These are phyloP conservation scores for Cryptosporidium tyzzeri DNA, from an alignment of 169 alveolate species.

Conservation along the genomic window DNA sequence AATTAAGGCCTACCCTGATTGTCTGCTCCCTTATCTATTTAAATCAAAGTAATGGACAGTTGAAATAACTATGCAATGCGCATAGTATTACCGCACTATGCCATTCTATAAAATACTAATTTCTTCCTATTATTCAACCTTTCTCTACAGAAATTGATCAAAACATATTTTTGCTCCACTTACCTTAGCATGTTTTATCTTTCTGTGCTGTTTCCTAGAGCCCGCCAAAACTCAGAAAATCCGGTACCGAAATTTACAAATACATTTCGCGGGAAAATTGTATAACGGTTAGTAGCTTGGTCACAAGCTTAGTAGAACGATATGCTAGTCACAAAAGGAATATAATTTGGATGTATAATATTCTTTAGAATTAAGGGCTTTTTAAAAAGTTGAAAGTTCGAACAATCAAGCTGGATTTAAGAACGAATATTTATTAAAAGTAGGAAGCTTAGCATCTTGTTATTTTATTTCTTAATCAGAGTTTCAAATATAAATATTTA, in stretches of 20 bases:
- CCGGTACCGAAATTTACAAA: conserved; percentile 4
- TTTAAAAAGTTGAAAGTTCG: background rate
- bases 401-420: background rate
- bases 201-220: background rate
- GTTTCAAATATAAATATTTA: background rate
- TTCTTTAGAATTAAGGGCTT: background rate
- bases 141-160: background rate
- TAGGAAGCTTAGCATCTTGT: background rate
- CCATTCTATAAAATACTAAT: background rate
- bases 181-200: background rate
- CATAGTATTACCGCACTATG: too few relatives aligned
- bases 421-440: background rate
- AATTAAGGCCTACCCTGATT: background rate
- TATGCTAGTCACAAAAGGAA: background rate
- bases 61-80: background rate
- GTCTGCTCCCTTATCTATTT: background rate
- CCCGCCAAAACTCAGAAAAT: conserved; percentile 1
- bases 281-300: background rate
- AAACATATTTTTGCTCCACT: background rate
- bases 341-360: conserved; percentile 2
- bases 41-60: background rate
- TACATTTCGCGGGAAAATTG: conserved; percentile 1
- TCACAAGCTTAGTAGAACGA: background rate
- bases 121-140: too few relatives aligned
- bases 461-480: background rate